These are phyloP conservation scores for Syzygium oleosum DNA, from an alignment of 345 rosid genomes.

Conservation along the genomic window DNA sequence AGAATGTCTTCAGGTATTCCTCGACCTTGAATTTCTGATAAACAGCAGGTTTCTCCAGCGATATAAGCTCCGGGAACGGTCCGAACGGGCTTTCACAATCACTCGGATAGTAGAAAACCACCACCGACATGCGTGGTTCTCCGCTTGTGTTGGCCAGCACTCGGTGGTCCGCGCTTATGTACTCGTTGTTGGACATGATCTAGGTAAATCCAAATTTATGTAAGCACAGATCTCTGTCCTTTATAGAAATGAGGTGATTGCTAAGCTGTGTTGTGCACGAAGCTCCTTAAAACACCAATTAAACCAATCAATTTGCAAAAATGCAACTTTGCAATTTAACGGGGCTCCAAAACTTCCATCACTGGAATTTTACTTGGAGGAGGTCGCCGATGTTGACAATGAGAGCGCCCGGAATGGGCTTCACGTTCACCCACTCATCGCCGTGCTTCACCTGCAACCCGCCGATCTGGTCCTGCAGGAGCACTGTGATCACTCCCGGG, in stretches of 20 bases:
- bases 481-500: constrained; percentile 31
- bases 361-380: constrained; percentile 24
- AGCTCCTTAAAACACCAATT: not conserved
- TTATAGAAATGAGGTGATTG: not conserved
- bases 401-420: constrained; percentile 36
- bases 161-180: constrained; percentile 30
- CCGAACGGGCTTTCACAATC: constrained; percentile 15
- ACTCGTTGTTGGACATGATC: constrained; percentile 43
- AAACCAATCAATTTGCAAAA: not conserved
- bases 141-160: constrained; percentile 26
- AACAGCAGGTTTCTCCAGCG: constrained; percentile 23
- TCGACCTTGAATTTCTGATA: constrained; percentile 14
- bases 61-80: constrained; percentile 23
- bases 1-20: constrained; percentile 24
- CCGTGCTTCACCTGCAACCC: constrained; percentile 48
- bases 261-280: not conserved
- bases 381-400: constrained; percentile 41
- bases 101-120: constrained; percentile 24
- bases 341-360: not conserved
- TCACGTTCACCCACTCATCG: constrained; percentile 36
- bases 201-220: not conserved
- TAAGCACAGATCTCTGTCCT: not conserved
- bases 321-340: not conserved
- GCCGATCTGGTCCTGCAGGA: constrained; percentile 29
- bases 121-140: constrained; percentile 22